Base-by-base conservation (phyloP, 805 yeast genomes). In the Candida michaelii region DNA sequence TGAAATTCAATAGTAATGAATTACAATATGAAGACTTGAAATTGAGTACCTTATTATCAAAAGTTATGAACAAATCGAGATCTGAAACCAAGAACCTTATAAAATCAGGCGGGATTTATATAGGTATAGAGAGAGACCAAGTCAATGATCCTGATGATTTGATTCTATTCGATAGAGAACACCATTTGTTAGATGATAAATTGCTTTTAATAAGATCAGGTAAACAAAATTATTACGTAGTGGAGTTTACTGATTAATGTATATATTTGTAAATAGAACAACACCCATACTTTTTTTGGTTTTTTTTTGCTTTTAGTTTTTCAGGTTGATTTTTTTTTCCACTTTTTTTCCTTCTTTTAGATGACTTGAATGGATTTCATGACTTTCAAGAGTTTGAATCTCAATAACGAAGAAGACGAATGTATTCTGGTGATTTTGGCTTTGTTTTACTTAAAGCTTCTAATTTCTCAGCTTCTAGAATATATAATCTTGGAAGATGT, bases 181-280 rank as follows among this genome's bases (percentile, higher is more conserved):
- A 60, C 39, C 77, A 76, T 45, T 60, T 85, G 43, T 69, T 85
- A 4, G 90, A 79, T 27, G 79, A 65, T 10, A 73, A 71, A 43
- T 63, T 89, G 29, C 63, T 91, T 45, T 62, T 89, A 29, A 58
- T 90, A 14, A 74, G 95, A 51, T 61, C 82, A 7, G 98, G 97
- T 1, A 91, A 90, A 58, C 78, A 76, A 36, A 77, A 77, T 46
- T 82, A 81, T 55, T 68, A 72, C 54, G 77, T 83, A 17, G 74
- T 80, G n/a, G 75, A 77, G 45, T 59, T 71, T 32, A 36, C 39
- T 27, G 43, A 40, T 34, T 40, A 14, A 27, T n/a, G 8, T 8
- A 21, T 6, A 21, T 6, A 21, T 8, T 21, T 25, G 38, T 34
- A 27, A 41, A 29, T 35, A 24, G n/a, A n/a, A n/a, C n/a, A n/a